Evolutionary conservation across 345 rosid genomes (phyloP).

Genomic region (Aegle marmelos): DNA sequence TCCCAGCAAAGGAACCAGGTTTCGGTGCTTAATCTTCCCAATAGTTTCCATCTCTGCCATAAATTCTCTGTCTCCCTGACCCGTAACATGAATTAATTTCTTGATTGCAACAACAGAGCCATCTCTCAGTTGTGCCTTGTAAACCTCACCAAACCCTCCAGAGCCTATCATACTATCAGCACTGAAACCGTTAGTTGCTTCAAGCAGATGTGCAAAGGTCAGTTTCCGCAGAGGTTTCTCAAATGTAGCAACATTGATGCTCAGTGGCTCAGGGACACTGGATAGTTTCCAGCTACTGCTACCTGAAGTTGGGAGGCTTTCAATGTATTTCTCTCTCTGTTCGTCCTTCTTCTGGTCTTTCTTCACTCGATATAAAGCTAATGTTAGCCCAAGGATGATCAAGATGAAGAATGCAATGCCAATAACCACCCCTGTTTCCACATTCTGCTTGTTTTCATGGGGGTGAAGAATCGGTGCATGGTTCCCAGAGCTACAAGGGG

Average conservation of each 20-base stretch:
- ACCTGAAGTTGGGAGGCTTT: conserved; percentile 87
- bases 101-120: conserved; percentile 84
- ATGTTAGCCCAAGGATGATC: conserved; percentile 54
- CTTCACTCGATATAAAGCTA: conserved; percentile 63
- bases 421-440: conserved; percentile 59
- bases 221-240: conserved; percentile 91
- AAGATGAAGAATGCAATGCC: conserved; percentile 66
- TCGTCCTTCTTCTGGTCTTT: conserved; percentile 55
- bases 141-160: conserved; percentile 98
- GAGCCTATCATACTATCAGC: conserved; percentile 82
- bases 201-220: conserved; percentile 85
- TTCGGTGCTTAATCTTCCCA: conserved; percentile 94
- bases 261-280: conserved; percentile 83
- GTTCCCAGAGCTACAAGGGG: conserved; percentile 54
- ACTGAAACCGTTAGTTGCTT: conserved; percentile 96
- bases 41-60: conserved; percentile 99
- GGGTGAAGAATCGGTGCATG: conserved; percentile 11
- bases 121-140: conserved; percentile 80
- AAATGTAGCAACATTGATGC: conserved; percentile 95
- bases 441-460: conserved; percentile 40
- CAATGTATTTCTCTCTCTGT: conserved; percentile 71
- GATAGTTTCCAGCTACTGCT: conserved; percentile 92
- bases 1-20: conserved; percentile 88
- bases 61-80: conserved; percentile 98
- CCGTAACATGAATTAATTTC: conserved; percentile 79